A percentile compares a stretch with the other conserved stretches of the same genome.
phyloP scores from a whole-genome alignment of 345 rosid genomes.

The Cardiospermum halicacabum region DNA sequence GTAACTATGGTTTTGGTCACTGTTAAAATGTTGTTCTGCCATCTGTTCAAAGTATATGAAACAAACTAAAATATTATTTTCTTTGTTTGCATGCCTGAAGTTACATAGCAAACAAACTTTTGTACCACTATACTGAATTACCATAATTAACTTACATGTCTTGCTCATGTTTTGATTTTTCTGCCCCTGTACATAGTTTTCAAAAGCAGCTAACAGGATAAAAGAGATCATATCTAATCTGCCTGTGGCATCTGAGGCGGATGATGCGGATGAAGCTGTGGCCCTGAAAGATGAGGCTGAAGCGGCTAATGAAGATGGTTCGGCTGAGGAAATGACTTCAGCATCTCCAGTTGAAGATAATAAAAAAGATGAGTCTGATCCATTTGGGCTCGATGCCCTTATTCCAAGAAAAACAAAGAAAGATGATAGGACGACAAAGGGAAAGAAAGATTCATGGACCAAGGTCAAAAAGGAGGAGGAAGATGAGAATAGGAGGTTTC shows the following conservation, averaged over 20 bases:
- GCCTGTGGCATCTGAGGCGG: conserved; percentile 71
- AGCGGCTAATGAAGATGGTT: conserved; percentile 26
- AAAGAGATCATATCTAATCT: conserved; percentile 65
- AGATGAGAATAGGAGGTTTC: conserved; percentile 58
- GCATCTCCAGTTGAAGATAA: conserved; percentile 31
- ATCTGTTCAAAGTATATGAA: background rate
- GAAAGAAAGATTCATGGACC: conserved; percentile 39
- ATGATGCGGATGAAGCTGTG: conserved; percentile 75
- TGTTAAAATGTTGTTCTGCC: background rate
- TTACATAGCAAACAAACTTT: background rate
- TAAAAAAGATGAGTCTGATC: conserved; percentile 62
- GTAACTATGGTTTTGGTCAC: too few species aligned
- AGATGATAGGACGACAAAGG: conserved; percentile 49
- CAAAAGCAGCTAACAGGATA: conserved; percentile 60
- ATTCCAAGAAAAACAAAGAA: conserved; percentile 54
- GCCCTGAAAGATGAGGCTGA: conserved; percentile 44
- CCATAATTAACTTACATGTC: background rate
- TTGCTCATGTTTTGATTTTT: background rate
- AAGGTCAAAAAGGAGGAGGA: conserved; percentile 46
- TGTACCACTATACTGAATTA: background rate
- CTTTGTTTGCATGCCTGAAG: background rate
- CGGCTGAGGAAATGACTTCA: conserved; percentile 23
- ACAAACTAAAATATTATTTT: background rate
- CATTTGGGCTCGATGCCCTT: conserved; percentile 84
- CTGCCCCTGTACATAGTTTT: conserved; percentile 45